Evolutionary conservation across 2,329 filamentous ascomycete species (phyloP).

Genomic region (Verticillium tricorpus): DNA sequence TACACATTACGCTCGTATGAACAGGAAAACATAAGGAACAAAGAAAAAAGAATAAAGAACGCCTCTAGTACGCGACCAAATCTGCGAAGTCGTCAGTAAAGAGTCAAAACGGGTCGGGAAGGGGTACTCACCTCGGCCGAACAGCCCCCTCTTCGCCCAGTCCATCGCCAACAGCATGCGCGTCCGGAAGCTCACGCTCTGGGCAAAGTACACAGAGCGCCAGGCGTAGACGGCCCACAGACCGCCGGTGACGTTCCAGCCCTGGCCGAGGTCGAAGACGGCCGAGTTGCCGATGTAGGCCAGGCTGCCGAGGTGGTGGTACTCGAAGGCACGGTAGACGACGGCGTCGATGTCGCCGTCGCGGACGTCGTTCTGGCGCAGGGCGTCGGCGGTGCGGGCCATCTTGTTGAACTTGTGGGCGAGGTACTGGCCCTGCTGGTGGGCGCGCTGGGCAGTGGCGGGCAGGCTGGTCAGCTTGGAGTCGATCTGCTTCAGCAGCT

Average conservation of each 20-base stretch:
- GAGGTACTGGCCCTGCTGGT: slow-evolving; percentile 92
- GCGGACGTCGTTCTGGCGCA: slow-evolving; percentile 73
- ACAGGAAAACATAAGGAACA: no score
- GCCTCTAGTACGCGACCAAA: background rate
- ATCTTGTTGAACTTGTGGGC: slow-evolving; percentile 93
- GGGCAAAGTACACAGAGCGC: slow-evolving; percentile 94
- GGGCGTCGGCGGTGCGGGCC: slow-evolving; percentile 68
- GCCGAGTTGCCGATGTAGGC: slow-evolving; percentile 97
- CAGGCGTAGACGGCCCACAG: slow-evolving; percentile 93
- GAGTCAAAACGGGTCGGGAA: background rate
- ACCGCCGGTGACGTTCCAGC: slow-evolving; percentile 74
- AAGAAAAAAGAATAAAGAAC: background rate
- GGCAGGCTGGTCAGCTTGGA: slow-evolving; percentile 90
- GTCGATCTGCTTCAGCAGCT: slow-evolving; percentile 89
- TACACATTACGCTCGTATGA: slow-evolving; percentile 6
- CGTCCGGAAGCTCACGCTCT: slow-evolving; percentile 91
- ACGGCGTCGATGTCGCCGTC: slow-evolving; percentile 90
- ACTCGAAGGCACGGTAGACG: slow-evolving; percentile 92
- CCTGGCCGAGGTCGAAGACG: slow-evolving; percentile 82
- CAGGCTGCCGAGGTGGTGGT: slow-evolving; percentile 83
- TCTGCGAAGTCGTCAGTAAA: background rate
- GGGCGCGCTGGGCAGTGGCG: slow-evolving; percentile 90
- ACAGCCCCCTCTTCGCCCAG: slow-evolving; percentile 94
- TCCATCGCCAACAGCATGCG: slow-evolving; percentile 92
- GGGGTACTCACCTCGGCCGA: slow-evolving; percentile 76